Conservation (phyloP, 139 green algal species). For the Micractinium conductrix region DNA sequence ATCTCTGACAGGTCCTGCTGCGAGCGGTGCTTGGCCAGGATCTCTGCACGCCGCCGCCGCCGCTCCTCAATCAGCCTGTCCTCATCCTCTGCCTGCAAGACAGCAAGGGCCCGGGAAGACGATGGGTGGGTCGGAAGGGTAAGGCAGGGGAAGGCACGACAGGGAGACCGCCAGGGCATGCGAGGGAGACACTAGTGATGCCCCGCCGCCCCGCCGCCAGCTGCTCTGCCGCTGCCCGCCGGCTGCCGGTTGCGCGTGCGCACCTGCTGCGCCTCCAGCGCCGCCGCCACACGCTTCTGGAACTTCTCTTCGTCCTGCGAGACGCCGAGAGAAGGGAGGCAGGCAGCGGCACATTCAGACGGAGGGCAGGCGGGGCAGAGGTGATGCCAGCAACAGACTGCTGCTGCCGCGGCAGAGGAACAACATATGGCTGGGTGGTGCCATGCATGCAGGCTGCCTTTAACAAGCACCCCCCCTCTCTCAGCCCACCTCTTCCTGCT, state of each 20-base stretch:
- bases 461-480: too few species aligned
- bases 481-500: constrained; percentile 12
- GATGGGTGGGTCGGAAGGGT: too few species aligned
- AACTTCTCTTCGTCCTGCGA: constrained; percentile 41
- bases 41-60: constrained; percentile 56
- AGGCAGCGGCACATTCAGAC: background rate
- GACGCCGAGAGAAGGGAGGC: background rate
- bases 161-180: too few species aligned
- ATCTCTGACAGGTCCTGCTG: constrained; percentile 20
- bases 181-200: too few species aligned
- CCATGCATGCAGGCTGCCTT: background rate
- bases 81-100: constrained; percentile 64
- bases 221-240: too few species aligned
- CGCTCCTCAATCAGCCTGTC: constrained; percentile 72
- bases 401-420: background rate
- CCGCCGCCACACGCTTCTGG: constrained; percentile 41
- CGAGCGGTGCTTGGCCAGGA: constrained; percentile 68
- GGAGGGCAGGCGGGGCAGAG: background rate
- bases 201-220: too few species aligned
- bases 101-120: too few species aligned
- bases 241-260: too few species aligned
- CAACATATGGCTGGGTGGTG: background rate
- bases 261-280: constrained; percentile 42
- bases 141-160: too few species aligned
- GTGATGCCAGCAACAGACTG: background rate